Conservation (phyloP, 2,329 filamentous ascomycete genomes). For the Aureobasidium namibiae region DNA sequence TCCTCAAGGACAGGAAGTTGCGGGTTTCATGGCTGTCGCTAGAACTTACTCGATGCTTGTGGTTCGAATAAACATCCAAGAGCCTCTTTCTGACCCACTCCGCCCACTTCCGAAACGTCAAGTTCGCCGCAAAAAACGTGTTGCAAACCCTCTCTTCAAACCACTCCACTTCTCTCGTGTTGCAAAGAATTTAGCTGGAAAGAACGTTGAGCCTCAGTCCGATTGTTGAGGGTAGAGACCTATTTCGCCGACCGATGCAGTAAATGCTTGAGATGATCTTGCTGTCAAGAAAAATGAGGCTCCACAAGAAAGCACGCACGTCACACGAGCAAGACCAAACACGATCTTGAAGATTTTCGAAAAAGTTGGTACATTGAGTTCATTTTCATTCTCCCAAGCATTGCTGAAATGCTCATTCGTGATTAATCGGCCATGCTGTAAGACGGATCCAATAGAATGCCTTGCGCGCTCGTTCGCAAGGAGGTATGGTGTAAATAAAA, state of each 20-base stretch:
- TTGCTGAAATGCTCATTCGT: constrained; percentile 3
- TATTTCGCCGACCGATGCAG: background rate
- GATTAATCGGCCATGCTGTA: background rate
- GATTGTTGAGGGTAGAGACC: background rate
- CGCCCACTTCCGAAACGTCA: constrained; percentile 1
- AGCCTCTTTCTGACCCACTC: background rate
- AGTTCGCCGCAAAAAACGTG: background rate
- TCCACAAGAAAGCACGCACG: background rate
- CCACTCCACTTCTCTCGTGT: background rate
- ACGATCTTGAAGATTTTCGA: background rate
- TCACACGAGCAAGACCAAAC: background rate
- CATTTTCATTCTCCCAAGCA: constrained; percentile 7
- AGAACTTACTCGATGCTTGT: background rate
- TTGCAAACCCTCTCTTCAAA: background rate
- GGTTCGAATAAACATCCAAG: background rate
- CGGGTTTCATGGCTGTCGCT: too few species aligned
- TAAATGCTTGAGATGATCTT: background rate
- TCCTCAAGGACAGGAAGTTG: background rate
- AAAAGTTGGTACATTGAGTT: background rate
- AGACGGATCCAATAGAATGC: background rate
- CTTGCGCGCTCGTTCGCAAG: constrained; percentile 11
- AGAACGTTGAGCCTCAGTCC: background rate
- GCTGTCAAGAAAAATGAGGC: too few species aligned
- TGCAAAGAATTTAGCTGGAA: background rate
- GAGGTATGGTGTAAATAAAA: background rate